These are phyloP conservation scores for Hypholoma fasciculare DNA, from an alignment of 768 basidiomycete genomes.

Conservation along the genomic window DNA sequence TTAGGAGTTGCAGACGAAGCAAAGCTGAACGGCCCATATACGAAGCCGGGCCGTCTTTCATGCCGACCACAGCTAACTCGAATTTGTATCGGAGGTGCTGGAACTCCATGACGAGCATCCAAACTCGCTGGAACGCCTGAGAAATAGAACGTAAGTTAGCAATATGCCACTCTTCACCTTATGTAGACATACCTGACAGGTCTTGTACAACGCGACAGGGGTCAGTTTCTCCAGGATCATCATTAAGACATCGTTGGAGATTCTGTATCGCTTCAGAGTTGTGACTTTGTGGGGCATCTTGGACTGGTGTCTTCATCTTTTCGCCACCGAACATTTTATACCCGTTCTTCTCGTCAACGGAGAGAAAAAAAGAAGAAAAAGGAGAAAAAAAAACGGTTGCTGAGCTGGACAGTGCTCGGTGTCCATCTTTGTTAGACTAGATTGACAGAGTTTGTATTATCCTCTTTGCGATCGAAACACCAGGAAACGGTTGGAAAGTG, in stretches of 20 bases:
- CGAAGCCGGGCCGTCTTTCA: constrained; percentile 49
- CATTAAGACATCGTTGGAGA: constrained; percentile 54
- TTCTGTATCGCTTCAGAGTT: constrained; percentile 43
- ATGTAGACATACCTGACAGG: constrained; percentile 40
- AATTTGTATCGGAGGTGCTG: constrained; percentile 50
- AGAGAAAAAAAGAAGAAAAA: constrained; percentile 44
- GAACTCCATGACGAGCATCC: constrained; percentile 44
- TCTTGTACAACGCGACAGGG: constrained; percentile 45
- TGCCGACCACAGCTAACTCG: constrained; percentile 48
- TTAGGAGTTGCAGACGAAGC: constrained; percentile 44
- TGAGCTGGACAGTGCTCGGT: constrained; percentile 38
- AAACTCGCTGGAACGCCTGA: constrained; percentile 48
- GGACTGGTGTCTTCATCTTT: constrained; percentile 27
- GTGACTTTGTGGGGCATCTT: constrained; percentile 49
- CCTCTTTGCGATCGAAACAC: constrained; percentile 40
- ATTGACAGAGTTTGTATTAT: constrained; percentile 42
- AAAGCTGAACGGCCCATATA: constrained; percentile 36
- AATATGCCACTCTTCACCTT: not conserved
- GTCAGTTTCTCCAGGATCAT: constrained; percentile 49
- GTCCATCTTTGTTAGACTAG: constrained; percentile 39
- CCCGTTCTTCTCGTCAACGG: constrained; percentile 29
- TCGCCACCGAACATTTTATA: constrained; percentile 48
- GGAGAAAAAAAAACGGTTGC: constrained; percentile 38
- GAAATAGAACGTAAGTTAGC: constrained; percentile 4
- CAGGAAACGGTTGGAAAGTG: constrained; percentile 38